Conservation (phyloP, 805 yeast species). For the Komagataella kurtzmanii region DNA sequence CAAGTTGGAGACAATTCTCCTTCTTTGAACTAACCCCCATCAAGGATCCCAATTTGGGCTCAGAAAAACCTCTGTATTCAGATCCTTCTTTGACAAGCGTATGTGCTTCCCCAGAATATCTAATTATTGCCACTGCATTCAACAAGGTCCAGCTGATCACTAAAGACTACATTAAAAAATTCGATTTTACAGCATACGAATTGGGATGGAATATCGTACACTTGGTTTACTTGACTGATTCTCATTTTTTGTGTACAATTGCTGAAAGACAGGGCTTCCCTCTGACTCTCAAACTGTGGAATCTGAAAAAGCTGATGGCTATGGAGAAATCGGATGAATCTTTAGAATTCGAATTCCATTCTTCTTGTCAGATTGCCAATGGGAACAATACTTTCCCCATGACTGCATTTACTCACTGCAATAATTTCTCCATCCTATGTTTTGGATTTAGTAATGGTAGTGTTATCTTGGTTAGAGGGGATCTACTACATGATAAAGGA, state of each 20-base stretch:
- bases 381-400: constrained; percentile 73
- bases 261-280: constrained; percentile 70
- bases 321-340: constrained; percentile 15
- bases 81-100: constrained; percentile 62
- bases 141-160: constrained; percentile 45
- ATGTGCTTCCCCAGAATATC: constrained; percentile 36
- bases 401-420: constrained; percentile 43
- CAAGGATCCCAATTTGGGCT: constrained; percentile 63
- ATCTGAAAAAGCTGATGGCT: constrained; percentile 34
- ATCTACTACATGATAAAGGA: constrained; percentile 77
- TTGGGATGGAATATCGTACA: constrained; percentile 50
- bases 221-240: constrained; percentile 31
- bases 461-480: constrained; percentile 76
- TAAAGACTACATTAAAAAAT: constrained; percentile 27
- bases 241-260: constrained; percentile 50
- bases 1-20: constrained; percentile 54
- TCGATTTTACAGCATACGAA: constrained; percentile 52
- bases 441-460: constrained; percentile 79
- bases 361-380: constrained; percentile 50
- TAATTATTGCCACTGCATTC: constrained; percentile 47
- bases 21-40: constrained; percentile 78
- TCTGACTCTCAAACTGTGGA: constrained; percentile 59
- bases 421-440: constrained; percentile 49
- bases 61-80: constrained; percentile 57
- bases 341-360: constrained; percentile 30